Percentiles rank a stretch among this genome's conserved stretches.
These are phyloP conservation scores for Entomortierella parvispora DNA, from an alignment of 192 early-diverging fungal genomes.

Conservation along the genomic window DNA sequence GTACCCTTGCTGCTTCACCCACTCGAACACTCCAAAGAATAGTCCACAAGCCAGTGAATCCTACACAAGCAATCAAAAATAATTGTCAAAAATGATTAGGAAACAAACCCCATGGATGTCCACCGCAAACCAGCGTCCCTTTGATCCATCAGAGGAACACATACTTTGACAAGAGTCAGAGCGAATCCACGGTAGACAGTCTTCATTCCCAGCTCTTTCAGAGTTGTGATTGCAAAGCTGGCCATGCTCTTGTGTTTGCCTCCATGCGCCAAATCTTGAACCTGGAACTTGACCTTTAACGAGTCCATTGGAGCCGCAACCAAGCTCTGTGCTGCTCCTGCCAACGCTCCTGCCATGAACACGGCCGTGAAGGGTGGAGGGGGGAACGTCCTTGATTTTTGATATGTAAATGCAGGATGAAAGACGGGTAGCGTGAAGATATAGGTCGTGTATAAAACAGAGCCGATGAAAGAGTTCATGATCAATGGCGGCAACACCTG, in stretches of 20 bases:
- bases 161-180: conserved; percentile 61
- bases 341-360: conserved; percentile 68
- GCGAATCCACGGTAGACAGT: conserved; percentile 67
- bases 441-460: conserved; percentile 82
- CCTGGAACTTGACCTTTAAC: conserved; percentile 78
- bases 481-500: conserved; percentile 79
- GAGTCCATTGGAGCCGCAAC: conserved; percentile 81
- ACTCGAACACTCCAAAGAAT: conserved; percentile 84
- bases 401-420: conserved; percentile 57
- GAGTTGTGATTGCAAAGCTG: conserved; percentile 67
- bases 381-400: conserved; percentile 54
- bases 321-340: conserved; percentile 78
- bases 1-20: conserved; percentile 77
- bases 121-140: background rate
- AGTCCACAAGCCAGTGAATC: conserved; percentile 77
- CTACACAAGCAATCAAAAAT: conserved; percentile 31
- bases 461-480: conserved; percentile 79
- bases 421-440: conserved; percentile 64
- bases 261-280: conserved; percentile 74
- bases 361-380: conserved; percentile 63
- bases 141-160: background rate
- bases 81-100: no score
- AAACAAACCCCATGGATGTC: no score
- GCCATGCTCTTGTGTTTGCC: conserved; percentile 79
- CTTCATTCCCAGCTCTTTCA: conserved; percentile 62